Base-by-base conservation (phyloP, 2,329 filamentous ascomycete species). In the Neonectria coccinea region DNA sequence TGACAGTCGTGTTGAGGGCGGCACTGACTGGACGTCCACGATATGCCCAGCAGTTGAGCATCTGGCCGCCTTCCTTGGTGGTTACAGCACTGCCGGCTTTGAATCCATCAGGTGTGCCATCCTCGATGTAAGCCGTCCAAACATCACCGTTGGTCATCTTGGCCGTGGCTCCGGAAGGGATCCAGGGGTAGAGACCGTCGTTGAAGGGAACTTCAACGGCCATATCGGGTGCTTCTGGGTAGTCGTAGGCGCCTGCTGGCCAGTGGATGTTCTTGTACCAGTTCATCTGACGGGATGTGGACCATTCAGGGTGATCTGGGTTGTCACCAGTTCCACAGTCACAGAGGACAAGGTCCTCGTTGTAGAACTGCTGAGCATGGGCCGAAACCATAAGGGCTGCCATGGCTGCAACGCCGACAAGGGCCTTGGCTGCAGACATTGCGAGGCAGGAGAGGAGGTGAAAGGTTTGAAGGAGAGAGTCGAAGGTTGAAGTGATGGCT, bases 271-370 rank as follows among this genome's bases (percentile, higher is more conserved):
- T 75, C 50, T 77, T 58, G 59, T 82, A 82, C 80, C 80, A 82
- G 65, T 82, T 81, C 70, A 82, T 79, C 67, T 82, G 80, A 44
- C 80, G 80, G 48, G 80, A 82, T 5, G 80, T 82, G 7, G 80
- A 82, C 80, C 80, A 82, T 36, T 72, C 74, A 10, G 75, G 70
- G 44, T 81, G 77, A 7, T 75, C 73, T n/a, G 75, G 72, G 69
- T 82, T 80, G 62, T 80, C 77, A 6, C 80, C 80, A 59, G 81
- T 81, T 31, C 80, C 80, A 59, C 80, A 82, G 56, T 82, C 80
- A 31, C 79, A 79, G 51, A 82, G 77, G 42, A 82, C 74, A 42
- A 82, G 77, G 16, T 81, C 76, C 66, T 79, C 79, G 14, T 76
- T 73, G 36, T 72, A 70, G 39, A 75, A 70, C 57, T 71, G 71